Percentiles rank a stretch among this genome's conserved stretches.
phyloP scores from a whole-genome alignment of 2,329 filamentous ascomycete species.

The Camptophora hylomeconis region DNA sequence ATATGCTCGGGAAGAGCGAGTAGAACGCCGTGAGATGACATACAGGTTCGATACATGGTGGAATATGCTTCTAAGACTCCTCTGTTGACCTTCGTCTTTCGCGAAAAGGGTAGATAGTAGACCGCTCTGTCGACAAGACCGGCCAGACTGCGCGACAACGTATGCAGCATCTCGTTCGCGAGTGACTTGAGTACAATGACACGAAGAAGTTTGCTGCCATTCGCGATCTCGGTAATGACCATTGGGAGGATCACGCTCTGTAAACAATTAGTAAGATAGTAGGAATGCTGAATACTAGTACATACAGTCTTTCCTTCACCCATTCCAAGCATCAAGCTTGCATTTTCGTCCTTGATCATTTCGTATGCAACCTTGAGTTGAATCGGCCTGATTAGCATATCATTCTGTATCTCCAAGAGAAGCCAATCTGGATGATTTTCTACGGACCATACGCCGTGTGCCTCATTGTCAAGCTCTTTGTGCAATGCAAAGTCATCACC shows the following conservation, averaged over 20 bases:
- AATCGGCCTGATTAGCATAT: constrained; percentile 45
- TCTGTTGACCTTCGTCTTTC: constrained; percentile 24
- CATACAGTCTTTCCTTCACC: constrained; percentile 57
- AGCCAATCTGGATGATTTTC: constrained; percentile 44
- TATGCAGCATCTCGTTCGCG: constrained; percentile 46
- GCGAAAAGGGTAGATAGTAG: constrained; percentile 34
- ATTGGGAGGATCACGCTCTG: constrained; percentile 59
- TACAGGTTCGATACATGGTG: constrained; percentile 33
- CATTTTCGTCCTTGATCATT: constrained; percentile 40
- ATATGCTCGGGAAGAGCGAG: constrained; percentile 52
- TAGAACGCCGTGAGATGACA: constrained; percentile 39
- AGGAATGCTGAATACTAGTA: no score
- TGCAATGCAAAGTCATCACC: constrained; percentile 13
- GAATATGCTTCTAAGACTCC: constrained; percentile 25
- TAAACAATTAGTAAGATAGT: no score
- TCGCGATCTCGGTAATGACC: constrained; percentile 40
- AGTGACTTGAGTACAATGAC: constrained; percentile 51
- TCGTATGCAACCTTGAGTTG: constrained; percentile 44
- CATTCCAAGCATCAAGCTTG: constrained; percentile 57
- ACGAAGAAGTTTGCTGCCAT: constrained; percentile 39
- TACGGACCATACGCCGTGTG: constrained; percentile 45
- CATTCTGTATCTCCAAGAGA: constrained; percentile 51
- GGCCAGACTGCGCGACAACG: constrained; percentile 36
- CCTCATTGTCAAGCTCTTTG: constrained; percentile 34
- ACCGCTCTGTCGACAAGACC: constrained; percentile 31